Evolutionary conservation across 768 basidiomycete species (phyloP).

Genomic region (Termitomyces titanicus): DNA sequence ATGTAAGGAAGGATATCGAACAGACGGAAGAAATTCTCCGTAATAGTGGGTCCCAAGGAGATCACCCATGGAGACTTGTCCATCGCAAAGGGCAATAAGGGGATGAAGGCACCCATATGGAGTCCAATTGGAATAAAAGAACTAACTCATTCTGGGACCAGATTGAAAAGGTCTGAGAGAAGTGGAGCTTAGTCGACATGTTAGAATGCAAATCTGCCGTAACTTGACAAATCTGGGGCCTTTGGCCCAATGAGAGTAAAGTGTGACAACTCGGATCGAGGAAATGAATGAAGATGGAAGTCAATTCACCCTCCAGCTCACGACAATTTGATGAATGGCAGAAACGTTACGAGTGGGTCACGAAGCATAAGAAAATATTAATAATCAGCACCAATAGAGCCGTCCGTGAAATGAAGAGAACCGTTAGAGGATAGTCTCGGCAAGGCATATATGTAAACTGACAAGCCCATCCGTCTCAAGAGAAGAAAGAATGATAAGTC

Average conservation of each 20-base stretch:
- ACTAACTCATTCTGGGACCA: neutral
- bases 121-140: neutral
- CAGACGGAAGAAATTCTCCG: neutral
- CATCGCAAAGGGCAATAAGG: neutral
- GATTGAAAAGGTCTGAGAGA: neutral
- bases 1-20: neutral
- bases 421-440: neutral
- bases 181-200: neutral
- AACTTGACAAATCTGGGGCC: neutral
- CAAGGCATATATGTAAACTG: neutral
- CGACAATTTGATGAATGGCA: neutral
- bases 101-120: neutral
- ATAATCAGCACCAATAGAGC: neutral
- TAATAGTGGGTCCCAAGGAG: neutral
- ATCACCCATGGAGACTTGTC: neutral
- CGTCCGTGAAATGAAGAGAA: neutral
- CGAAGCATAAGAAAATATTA: neutral
- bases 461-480: neutral
- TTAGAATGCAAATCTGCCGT: neutral
- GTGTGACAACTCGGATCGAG: neutral
- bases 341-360: neutral
- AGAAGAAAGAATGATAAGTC: neutral
- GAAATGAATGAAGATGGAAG: neutral
- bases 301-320: neutral
- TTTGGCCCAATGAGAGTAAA: neutral